phyloP scores from a whole-genome alignment of 228 moss, liverwort and hornwort genomes.

The Sphagnum magellanicum region DNA sequence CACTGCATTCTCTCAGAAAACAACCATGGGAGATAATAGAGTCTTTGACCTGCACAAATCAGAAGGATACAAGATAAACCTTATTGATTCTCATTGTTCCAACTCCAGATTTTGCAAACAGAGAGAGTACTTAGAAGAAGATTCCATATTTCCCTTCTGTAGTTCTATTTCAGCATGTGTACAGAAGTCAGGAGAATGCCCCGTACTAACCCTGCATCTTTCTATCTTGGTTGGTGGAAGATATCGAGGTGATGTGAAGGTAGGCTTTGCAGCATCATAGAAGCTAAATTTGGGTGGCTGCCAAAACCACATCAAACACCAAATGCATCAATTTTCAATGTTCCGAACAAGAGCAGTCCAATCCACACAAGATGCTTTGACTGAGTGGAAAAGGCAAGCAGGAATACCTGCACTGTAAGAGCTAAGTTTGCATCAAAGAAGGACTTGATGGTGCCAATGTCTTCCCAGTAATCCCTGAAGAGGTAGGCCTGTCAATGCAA shows the following conservation, averaged over 20 bases:
- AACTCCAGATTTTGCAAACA: too few relatives aligned
- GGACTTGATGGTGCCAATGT: conserved; percentile 92
- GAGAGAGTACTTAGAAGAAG: too few relatives aligned
- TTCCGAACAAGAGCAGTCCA: too few relatives aligned
- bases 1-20: conserved; percentile 46
- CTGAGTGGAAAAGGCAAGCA: background rate
- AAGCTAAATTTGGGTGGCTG: conserved; percentile 66
- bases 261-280: conserved; percentile 61
- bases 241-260: conserved; percentile 63
- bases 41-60: conserved; percentile 22
- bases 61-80: too few relatives aligned
- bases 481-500: conserved; percentile 49
- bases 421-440: conserved; percentile 92
- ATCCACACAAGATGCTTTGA: too few relatives aligned
- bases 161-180: too few relatives aligned
- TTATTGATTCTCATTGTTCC: too few relatives aligned
- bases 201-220: conserved; percentile 39
- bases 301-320: background rate
- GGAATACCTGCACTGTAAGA: conserved; percentile 49
- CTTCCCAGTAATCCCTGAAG: conserved; percentile 96
- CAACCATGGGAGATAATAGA: conserved; percentile 67
- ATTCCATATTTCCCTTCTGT: too few relatives aligned
- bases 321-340: background rate
- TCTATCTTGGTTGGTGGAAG: conserved; percentile 70
- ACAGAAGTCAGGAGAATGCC: too few relatives aligned